Conservation (phyloP, 441 rosid species). For the Melastoma candidum region DNA sequence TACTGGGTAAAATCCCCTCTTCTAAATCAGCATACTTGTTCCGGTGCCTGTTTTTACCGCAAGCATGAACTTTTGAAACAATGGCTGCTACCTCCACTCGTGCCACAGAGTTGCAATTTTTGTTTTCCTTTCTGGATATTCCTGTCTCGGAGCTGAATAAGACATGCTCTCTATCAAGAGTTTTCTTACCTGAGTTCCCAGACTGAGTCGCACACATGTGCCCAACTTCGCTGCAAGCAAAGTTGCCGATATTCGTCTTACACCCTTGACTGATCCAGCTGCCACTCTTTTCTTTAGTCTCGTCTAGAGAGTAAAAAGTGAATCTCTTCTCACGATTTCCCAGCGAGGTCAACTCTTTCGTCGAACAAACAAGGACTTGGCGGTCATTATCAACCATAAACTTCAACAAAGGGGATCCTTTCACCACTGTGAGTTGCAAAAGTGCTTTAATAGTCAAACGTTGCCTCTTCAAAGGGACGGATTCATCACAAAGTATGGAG, state of each 20-base stretch:
- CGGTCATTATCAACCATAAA: conserved; percentile 43
- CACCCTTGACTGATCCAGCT: conserved; percentile 65
- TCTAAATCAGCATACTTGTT: conserved; percentile 10
- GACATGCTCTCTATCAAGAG: conserved; percentile 39
- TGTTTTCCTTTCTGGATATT: conserved; percentile 25
- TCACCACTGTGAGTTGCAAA: conserved; percentile 44
- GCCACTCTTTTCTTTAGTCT: conserved; percentile 49
- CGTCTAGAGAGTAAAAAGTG: conserved; percentile 56
- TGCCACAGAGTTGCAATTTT: conserved; percentile 16
- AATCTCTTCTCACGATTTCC: conserved; percentile 36
- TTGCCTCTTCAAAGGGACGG: conserved; percentile 26
- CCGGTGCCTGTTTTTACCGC: background rate
- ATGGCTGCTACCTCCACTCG: conserved; percentile 66
- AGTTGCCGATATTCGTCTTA: conserved; percentile 40
- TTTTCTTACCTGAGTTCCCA: conserved; percentile 13
- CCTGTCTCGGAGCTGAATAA: conserved; percentile 30
- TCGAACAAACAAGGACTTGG: conserved; percentile 59
- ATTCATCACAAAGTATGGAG: conserved; percentile 15
- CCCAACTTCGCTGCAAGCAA: conserved; percentile 45
- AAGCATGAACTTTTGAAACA: conserved; percentile 29
- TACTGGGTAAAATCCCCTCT: conserved; percentile 7
- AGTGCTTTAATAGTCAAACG: conserved; percentile 38
- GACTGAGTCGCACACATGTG: conserved; percentile 38
- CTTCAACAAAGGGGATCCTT: conserved; percentile 63
- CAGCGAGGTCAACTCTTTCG: conserved; percentile 23